Percentiles rank a stretch among this genome's conserved stretches.
Conservation (phyloP, 2,329 filamentous ascomycete species). For the Nothopassalora personata region DNA sequence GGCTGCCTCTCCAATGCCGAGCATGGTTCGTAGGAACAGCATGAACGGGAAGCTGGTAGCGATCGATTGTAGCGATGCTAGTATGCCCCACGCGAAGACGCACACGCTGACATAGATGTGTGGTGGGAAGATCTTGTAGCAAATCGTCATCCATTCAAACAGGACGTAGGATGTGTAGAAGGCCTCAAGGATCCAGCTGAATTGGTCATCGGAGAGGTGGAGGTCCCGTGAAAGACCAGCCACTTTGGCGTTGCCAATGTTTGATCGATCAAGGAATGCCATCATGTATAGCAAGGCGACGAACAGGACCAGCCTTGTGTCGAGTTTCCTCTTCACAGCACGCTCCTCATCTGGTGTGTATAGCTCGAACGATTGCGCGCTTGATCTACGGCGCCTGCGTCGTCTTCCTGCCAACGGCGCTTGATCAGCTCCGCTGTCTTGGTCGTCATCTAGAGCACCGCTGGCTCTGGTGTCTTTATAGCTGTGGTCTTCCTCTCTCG, state of each 20-base stretch:
- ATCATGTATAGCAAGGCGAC: constrained; percentile 78
- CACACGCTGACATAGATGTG: constrained; percentile 58
- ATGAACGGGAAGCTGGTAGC: constrained; percentile 47
- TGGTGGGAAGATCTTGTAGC: constrained; percentile 53
- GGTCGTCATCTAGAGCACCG: constrained; percentile 3
- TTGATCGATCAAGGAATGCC: constrained; percentile 12
- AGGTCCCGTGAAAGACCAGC: constrained; percentile 54
- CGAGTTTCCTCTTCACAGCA: constrained; percentile 56
- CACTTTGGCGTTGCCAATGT: constrained; percentile 55
- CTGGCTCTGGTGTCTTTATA: background rate
- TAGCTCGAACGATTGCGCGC: constrained; percentile 44
- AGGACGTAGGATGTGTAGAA: constrained; percentile 61
- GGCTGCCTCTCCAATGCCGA: constrained; percentile 57
- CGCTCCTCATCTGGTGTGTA: constrained; percentile 62
- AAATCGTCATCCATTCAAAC: constrained; percentile 61
- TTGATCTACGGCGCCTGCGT: constrained; percentile 12
- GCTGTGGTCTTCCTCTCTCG: background rate
- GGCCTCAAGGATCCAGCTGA: constrained; percentile 57
- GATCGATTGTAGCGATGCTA: constrained; percentile 64
- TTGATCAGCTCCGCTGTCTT: constrained; percentile 14
- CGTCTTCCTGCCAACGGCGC: constrained; percentile 25
- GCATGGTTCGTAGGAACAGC: constrained; percentile 55
- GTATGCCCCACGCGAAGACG: constrained; percentile 72
- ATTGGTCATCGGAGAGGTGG: constrained; percentile 50
- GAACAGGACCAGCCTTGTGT: constrained; percentile 71